Evolutionary conservation across 768 basidiomycete genomes (phyloP).

Genomic region (Kwoniella mangroviensis): DNA sequence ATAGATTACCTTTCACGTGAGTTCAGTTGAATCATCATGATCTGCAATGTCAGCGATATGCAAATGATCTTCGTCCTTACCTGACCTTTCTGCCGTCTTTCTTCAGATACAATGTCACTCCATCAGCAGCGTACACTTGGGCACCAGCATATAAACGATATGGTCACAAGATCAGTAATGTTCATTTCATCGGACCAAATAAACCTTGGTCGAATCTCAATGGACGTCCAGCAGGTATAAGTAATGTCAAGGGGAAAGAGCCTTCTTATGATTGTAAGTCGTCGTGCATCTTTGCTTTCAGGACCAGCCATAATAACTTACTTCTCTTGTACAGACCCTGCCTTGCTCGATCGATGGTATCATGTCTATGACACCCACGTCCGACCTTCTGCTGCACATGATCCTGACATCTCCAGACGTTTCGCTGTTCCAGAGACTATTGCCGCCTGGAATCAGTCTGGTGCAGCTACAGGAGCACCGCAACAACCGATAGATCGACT

Average conservation of each 20-base stretch:
- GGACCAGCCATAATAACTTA: not conserved
- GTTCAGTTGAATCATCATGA: constrained; percentile 19
- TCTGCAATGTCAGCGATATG: not conserved
- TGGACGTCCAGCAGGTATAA: constrained; percentile 68
- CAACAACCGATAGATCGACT: constrained; percentile 58
- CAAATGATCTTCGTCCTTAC: not conserved
- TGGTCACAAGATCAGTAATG: constrained; percentile 50
- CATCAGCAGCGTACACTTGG: constrained; percentile 97
- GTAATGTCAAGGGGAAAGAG: constrained; percentile 37
- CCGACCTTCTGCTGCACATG: constrained; percentile 64
- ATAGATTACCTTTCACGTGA: constrained; percentile 85
- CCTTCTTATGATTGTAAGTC: constrained; percentile 54
- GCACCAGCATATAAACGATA: constrained; percentile 95
- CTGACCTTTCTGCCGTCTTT: not conserved
- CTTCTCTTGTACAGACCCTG: constrained; percentile 50
- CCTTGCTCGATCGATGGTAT: constrained; percentile 89
- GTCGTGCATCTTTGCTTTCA: not conserved
- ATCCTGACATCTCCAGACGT: constrained; percentile 39
- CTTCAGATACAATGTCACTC: constrained; percentile 88
- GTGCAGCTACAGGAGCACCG: constrained; percentile 29
- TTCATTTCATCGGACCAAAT: constrained; percentile 74
- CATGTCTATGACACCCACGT: constrained; percentile 86
- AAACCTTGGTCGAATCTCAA: constrained; percentile 89
- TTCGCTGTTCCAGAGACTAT: constrained; percentile 73
- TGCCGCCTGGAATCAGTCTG: constrained; percentile 73